phyloP scores from a whole-genome alignment of 1,284 basidiomycete species.

The Trametes versicolor region DNA sequence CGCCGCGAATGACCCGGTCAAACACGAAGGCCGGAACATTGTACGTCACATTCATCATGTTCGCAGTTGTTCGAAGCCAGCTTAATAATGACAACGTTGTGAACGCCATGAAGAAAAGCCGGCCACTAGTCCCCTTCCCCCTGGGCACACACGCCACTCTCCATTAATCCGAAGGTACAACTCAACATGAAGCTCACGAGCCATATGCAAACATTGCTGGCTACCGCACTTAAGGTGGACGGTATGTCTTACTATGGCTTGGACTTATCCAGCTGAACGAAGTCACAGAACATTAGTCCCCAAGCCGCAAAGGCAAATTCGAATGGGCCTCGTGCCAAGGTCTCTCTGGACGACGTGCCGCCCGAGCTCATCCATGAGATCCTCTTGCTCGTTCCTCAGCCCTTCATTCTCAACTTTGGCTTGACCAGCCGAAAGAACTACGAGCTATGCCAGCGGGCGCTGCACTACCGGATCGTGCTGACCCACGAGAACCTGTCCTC shows the following conservation, averaged over 20 bases:
- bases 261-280: too few relatives aligned
- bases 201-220: not conserved
- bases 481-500: not conserved
- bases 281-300: not conserved
- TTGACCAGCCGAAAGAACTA: constrained; percentile 7
- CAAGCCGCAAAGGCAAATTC: not conserved
- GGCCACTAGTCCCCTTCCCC: too few relatives aligned
- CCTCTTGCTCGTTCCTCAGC: constrained; percentile 12
- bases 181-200: not conserved
- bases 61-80: too few relatives aligned
- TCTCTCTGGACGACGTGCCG: constrained; percentile 1
- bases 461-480: not conserved
- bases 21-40: too few relatives aligned
- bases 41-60: too few relatives aligned
- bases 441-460: constrained; percentile 6
- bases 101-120: too few relatives aligned
- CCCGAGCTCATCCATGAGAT: constrained; percentile 12
- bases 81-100: too few relatives aligned
- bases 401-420: constrained; percentile 3
- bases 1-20: too few relatives aligned
- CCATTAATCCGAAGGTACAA: not conserved
- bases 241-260: too few relatives aligned
- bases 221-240: not conserved
- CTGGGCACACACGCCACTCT: too few relatives aligned
- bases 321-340: not conserved